Percentiles rank a stretch among this genome's conserved stretches.
Conservation (phyloP, 805 yeast species). For the Saturnispora dispora region DNA sequence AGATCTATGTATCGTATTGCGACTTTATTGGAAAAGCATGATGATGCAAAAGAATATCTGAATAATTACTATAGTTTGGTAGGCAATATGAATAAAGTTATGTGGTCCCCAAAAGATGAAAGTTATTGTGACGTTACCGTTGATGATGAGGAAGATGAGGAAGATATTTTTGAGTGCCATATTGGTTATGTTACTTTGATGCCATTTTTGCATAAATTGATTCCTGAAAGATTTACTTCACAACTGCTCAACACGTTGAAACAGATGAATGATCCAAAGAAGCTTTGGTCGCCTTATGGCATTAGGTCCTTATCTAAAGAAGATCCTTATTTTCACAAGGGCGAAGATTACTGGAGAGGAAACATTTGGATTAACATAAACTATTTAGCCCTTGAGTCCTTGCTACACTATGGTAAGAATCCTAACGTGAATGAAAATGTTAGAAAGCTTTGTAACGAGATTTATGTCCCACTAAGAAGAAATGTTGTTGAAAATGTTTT, state of each 20-base stretch:
- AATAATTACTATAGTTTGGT: conserved; percentile 47
- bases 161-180: conserved; percentile 62
- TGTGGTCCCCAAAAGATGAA: conserved; percentile 64
- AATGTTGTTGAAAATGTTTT: conserved; percentile 64
- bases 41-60: conserved; percentile 49
- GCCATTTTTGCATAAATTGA: conserved; percentile 71
- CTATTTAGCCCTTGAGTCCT: conserved; percentile 66
- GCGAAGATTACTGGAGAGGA: conserved; percentile 93
- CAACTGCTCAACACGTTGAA: conserved; percentile 46
- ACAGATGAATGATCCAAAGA: conserved; percentile 56
- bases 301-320: conserved; percentile 67
- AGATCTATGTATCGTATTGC: conserved; percentile 73
- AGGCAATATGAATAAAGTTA: conserved; percentile 59
- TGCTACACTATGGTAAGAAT: conserved; percentile 43
- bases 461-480: conserved; percentile 51
- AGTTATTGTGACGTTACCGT: conserved; percentile 80
- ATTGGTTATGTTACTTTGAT: conserved; percentile 81
- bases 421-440: conserved; percentile 27
- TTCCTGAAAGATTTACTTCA: conserved; percentile 36
- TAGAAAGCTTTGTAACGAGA: conserved; percentile 32
- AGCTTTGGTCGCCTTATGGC: conserved; percentile 73
- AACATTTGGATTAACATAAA: conserved; percentile 91
- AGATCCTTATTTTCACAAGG: conserved; percentile 59
- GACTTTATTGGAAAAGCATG: conserved; percentile 42
- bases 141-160: conserved; percentile 57